A percentile compares a stretch with the other conserved stretches of the same genome.
These are phyloP conservation scores for Ustilago xerochloae DNA, from an alignment of 1,284 basidiomycete species.

Conservation along the genomic window DNA sequence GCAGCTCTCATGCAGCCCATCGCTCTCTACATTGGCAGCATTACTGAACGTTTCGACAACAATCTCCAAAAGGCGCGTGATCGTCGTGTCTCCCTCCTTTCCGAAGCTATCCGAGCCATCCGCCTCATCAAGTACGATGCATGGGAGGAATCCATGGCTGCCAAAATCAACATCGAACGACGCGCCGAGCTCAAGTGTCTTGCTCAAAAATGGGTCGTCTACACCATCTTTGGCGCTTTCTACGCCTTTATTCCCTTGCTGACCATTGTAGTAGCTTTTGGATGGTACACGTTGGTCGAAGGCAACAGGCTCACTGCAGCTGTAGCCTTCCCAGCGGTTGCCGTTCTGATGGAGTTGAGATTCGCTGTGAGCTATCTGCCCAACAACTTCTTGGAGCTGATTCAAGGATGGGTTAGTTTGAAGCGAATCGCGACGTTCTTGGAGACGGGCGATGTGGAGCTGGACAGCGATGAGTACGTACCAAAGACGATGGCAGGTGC, in stretches of 20 bases:
- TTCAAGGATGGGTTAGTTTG: conserved; percentile 78
- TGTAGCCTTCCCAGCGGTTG: conserved; percentile 44
- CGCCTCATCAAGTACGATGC: conserved; percentile 54
- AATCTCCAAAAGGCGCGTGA: conserved; percentile 41
- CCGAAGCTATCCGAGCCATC: conserved; percentile 48
- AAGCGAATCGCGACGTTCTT: conserved; percentile 83
- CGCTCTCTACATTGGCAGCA: conserved; percentile 18
- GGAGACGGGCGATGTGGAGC: conserved; percentile 77
- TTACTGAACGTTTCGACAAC: conserved; percentile 35
- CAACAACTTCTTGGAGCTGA: conserved; percentile 31
- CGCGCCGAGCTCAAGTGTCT: conserved; percentile 27
- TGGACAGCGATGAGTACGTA: conserved; percentile 67
- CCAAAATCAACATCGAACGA: conserved; percentile 25
- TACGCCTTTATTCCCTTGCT: conserved; percentile 41
- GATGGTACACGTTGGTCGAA: conserved; percentile 43
- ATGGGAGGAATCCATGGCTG: conserved; percentile 44
- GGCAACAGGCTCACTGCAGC: conserved; percentile 29
- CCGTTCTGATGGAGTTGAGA: conserved; percentile 38
- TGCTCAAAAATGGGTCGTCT: conserved; percentile 33
- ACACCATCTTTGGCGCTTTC: conserved; percentile 29
- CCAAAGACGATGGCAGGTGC: conserved; percentile 8
- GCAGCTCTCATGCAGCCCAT: conserved; percentile 37
- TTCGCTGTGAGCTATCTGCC: conserved; percentile 42
- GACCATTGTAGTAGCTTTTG: conserved; percentile 41
- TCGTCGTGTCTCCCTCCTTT: conserved; percentile 38